These are phyloP conservation scores for Schizonepeta tenuifolia DNA, from an alignment of 257 asterid genomes.

Conservation along the genomic window DNA sequence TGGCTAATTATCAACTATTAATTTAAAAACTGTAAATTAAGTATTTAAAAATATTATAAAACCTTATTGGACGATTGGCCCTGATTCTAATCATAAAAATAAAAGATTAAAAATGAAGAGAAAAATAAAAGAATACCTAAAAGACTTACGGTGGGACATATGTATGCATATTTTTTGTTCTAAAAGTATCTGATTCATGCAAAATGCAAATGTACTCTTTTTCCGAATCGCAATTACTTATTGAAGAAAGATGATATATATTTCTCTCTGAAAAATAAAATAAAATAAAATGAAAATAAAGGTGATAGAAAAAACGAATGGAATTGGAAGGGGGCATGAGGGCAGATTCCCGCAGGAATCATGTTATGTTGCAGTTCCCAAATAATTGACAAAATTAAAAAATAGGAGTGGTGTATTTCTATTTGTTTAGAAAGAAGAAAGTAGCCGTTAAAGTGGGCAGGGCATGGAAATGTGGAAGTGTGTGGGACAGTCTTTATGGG, in stretches of 20 bases:
- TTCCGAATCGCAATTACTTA: background rate
- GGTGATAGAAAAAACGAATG: background rate
- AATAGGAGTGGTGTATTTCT: no score
- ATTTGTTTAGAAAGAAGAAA: no score
- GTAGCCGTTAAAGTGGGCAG: constrained; percentile 64
- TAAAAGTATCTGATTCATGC: background rate
- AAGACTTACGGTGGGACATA: no score
- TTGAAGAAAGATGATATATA: background rate
- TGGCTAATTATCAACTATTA: no score
- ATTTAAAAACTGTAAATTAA: no score
- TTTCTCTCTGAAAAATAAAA: background rate
- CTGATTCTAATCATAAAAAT: no score
- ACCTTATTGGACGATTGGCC: no score
- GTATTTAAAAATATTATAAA: no score
- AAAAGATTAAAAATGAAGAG: no score
- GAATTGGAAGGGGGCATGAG: background rate
- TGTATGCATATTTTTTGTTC: no score
- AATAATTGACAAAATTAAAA: background rate
- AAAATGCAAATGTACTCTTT: background rate
- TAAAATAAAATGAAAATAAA: no score
- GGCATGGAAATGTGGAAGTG: constrained; percentile 30
- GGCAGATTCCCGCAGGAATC: constrained; percentile 9
- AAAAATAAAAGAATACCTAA: no score
- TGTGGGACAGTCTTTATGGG: constrained; percentile 34
- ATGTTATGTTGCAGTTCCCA: background rate